A percentile compares a stretch with the other conserved stretches of the same genome.
These are phyloP conservation scores for Diplodia sapinea DNA, from an alignment of 2,329 filamentous ascomycete genomes.

Conservation along the genomic window DNA sequence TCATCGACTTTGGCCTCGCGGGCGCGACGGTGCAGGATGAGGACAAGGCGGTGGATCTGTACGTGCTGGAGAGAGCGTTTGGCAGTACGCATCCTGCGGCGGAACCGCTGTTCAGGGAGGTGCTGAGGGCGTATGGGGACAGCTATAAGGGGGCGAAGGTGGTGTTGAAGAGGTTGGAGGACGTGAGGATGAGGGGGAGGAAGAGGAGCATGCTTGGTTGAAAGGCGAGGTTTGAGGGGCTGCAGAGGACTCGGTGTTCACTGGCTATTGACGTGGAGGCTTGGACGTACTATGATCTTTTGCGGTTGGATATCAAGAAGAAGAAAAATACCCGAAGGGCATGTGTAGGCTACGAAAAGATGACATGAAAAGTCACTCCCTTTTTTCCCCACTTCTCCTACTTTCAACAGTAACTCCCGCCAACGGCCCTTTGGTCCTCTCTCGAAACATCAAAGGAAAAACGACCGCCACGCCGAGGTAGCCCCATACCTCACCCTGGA, in stretches of 20 bases:
- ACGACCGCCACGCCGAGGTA: background rate
- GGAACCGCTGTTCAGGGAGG: constrained; percentile 74
- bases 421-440: background rate
- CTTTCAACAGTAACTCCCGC: background rate
- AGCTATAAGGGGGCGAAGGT: constrained; percentile 75
- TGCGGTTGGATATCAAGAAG: background rate
- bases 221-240: constrained; percentile 32
- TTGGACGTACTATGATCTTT: background rate
- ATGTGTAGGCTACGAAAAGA: background rate
- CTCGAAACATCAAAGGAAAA: background rate
- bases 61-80: constrained; percentile 94
- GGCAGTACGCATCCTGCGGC: constrained; percentile 90
- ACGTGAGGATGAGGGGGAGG: constrained; percentile 89
- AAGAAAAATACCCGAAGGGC: background rate
- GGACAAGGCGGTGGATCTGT: constrained; percentile 93
- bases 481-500: constrained; percentile 3
- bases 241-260: background rate
- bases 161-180: constrained; percentile 83
- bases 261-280: background rate
- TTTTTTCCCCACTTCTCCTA: background rate
- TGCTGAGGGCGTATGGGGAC: constrained; percentile 75
- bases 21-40: constrained; percentile 82
- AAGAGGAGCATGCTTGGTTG: constrained; percentile 97
- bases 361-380: background rate
- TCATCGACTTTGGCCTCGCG: constrained; percentile 95